A percentile compares a stretch with the other conserved stretches of the same genome.
Conservation (phyloP, 2,329 filamentous ascomycete genomes). For the Epichloe sp. region DNA sequence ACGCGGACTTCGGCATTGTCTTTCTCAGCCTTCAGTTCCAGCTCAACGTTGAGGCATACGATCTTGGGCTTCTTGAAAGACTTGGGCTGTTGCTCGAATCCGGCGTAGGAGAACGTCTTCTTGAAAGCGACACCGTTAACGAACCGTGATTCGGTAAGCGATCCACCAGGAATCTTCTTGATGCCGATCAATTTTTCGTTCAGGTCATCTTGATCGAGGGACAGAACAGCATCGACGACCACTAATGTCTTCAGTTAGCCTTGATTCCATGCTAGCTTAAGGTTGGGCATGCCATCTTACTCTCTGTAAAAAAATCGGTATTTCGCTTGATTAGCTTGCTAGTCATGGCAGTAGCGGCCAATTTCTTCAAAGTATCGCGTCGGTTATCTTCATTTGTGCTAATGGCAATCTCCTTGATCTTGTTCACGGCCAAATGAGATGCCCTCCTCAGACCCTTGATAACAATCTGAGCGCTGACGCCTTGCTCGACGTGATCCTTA, state of each 20-base stretch:
- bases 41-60: constrained; percentile 91
- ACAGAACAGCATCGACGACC: constrained; percentile 94
- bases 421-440: constrained; percentile 86
- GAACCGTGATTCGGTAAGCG: constrained; percentile 89
- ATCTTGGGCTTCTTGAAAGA: constrained; percentile 90
- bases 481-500: constrained; percentile 91
- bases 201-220: constrained; percentile 89
- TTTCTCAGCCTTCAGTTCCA: constrained; percentile 97
- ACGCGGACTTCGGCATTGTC: constrained; percentile 98
- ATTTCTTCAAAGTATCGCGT: constrained; percentile 75
- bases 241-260: constrained; percentile 39
- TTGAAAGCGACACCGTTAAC: constrained; percentile 98
- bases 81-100: constrained; percentile 98
- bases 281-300: constrained; percentile 33
- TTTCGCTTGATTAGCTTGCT: constrained; percentile 99
- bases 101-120: constrained; percentile 98
- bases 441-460: constrained; percentile 90
- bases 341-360: constrained; percentile 95
- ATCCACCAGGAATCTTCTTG: constrained; percentile 96
- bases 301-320: constrained; percentile 93
- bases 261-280: background rate
- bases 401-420: constrained; percentile 94
- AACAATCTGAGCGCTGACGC: constrained; percentile 93
- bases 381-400: constrained; percentile 70
- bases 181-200: constrained; percentile 97